phyloP scores from a whole-genome alignment of 805 yeast genomes.

The Scheffersomyces lignosus region DNA sequence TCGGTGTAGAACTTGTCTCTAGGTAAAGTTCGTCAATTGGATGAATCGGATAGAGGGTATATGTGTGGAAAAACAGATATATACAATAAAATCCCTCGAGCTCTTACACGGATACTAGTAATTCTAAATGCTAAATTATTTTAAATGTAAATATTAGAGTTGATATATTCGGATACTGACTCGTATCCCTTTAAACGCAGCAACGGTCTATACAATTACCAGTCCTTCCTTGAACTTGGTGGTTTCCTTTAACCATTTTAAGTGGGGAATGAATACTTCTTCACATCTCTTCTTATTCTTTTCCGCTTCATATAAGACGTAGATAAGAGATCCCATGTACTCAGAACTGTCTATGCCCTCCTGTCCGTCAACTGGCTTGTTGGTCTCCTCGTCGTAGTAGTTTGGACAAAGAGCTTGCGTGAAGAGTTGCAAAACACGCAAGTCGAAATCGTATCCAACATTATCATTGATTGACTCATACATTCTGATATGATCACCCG shows the following conservation, averaged over 20 bases:
- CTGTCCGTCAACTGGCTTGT: conserved; percentile 26
- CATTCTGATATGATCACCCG: conserved; percentile 40
- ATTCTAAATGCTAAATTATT: too few species aligned
- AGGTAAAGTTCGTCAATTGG: too few species aligned
- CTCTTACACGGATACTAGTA: too few species aligned
- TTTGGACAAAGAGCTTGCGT: conserved; percentile 39
- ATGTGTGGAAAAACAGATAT: too few species aligned
- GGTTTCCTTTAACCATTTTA: conserved; percentile 43
- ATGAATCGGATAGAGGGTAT: too few species aligned
- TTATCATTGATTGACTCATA: conserved; percentile 33
- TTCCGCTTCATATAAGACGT: conserved; percentile 24
- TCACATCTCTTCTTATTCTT: conserved; percentile 27
- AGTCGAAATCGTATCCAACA: conserved; percentile 44
- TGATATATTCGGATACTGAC: too few species aligned
- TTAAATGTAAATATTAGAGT: too few species aligned
- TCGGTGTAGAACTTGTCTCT: too few species aligned
- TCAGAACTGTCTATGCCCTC: conserved; percentile 18
- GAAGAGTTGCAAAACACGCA: conserved; percentile 37
- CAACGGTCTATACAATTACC: neutral
- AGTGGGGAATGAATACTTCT: conserved; percentile 41
- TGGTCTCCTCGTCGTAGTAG: conserved; percentile 28
- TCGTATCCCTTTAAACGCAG: too few species aligned
- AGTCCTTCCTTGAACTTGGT: conserved; percentile 17
- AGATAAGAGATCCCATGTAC: conserved; percentile 34
- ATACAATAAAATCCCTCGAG: too few species aligned